Evolutionary conservation across 768 basidiomycete species (phyloP), one percentile per base, ranked within the genome.

Genomic region (Tremella fuciformis): DNA sequence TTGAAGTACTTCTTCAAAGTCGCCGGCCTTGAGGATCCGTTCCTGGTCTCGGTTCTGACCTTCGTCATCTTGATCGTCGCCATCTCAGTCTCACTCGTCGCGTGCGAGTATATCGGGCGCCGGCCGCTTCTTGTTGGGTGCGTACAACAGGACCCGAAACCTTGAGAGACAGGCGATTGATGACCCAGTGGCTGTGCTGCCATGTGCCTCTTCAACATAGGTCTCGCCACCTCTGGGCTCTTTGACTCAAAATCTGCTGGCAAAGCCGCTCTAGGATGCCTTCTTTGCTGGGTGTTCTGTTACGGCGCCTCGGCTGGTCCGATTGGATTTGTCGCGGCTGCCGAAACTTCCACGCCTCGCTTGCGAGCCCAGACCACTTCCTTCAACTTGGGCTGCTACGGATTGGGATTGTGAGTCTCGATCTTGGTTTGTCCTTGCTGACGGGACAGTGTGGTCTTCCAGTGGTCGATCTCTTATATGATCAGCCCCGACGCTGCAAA

Each of bases 401-500:
- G 59, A 19, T 16, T 61, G 2, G 59, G 63, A 37, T 64, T 64
- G 62, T 64, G 24, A 59, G 59, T 58, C 18, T 34, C 4, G 29
- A 6, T 34, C 29, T 34, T 22, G 8, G 34, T 26, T 8, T 24
- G 11, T 18, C 9, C 19, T 8, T 19, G 6, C 11, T 21, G 29
- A 34, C 29, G 29, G 11, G 6, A 6, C 11, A 34, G 29, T 11
- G 29, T 65, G 49, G 54, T 65, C 38, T 65, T 65, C 53, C 57
- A 61, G 42, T 65, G 64, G 64, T 19, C 47, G n/a, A 29, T 59
- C 22, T 53, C 64, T 7, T 62, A 62, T 57, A 65, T 65, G 64
- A 65, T 65, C 60, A 24, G 18, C 38, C 64, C 64, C 9, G 60
- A 61, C 44, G 60, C 60, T 6, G 64, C 47, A 15, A 65, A 65